Conservation (phyloP, 2,329 filamentous ascomycete species). For the Apiospora malaysiana region DNA sequence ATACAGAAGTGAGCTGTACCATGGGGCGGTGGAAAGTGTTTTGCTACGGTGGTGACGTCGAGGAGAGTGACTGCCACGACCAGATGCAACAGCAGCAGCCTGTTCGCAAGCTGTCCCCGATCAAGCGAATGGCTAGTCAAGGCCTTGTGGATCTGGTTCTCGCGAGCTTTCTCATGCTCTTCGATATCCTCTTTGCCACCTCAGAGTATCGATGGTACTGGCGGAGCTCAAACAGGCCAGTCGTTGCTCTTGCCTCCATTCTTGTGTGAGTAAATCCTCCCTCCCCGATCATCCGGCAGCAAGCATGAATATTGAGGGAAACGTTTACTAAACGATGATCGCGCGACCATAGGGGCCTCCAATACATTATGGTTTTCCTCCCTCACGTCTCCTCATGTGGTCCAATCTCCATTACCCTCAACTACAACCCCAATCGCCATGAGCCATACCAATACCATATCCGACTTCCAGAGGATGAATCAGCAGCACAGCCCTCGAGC, state of each 20-base stretch:
- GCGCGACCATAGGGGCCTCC: not conserved
- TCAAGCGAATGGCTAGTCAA: not conserved
- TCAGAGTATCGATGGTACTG: not conserved
- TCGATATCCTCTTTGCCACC: not conserved
- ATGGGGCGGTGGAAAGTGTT: constrained; percentile 21
- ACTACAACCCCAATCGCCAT: not conserved
- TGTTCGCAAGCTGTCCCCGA: not conserved
- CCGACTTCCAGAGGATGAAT: not conserved
- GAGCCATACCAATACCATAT: not conserved
- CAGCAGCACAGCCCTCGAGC: not conserved
- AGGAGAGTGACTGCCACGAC: not conserved
- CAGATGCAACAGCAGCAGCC: not conserved
- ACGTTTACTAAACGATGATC: not conserved
- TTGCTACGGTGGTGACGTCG: constrained; percentile 7
- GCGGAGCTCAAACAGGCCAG: no score
- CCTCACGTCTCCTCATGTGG: constrained; percentile 22
- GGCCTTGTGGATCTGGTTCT: constrained; percentile 1
- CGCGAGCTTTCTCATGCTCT: not conserved
- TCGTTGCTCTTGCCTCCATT: not conserved
- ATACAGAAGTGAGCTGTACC: constrained; percentile 14
- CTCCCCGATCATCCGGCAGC: no score
- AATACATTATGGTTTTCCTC: not conserved
- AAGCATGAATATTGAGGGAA: not conserved
- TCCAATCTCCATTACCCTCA: constrained; percentile 24
- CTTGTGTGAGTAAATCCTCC: not conserved